Evolutionary conservation across 345 rosid species (phyloP), one percentile per base, ranked within the genome.

Genomic region (Schrenkiella parvula): DNA sequence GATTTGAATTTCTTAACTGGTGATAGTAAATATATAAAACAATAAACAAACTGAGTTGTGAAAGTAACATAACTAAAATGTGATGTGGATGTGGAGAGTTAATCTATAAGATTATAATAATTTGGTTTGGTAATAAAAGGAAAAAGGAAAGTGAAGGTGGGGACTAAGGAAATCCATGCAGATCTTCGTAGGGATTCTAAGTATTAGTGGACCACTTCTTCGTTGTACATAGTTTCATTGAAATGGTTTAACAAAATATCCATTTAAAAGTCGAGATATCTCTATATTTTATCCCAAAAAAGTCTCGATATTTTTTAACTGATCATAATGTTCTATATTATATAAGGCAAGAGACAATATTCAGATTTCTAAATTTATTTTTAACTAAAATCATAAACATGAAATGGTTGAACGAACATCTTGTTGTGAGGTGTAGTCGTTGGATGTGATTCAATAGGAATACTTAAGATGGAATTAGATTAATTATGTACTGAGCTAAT

Each of bases 121-220:
- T 61, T 53, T 44, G 28, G 74, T 52, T 68, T 43, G 64, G 48
- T 68, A 43, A 61, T 53, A 75, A 61, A 61, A 69, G 79, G 59
- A 31, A 70, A 63, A 70, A 53, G 53, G 64, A 69, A 54, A 63
- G 53, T 46, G 70, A 70, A 28, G 23, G 79, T 76, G 79, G 79
- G 79, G 75, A 26, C 70, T 43, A 10, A 34, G 58, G 37, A 69
- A 62, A 76, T 69, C 55, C 70, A 62, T 76, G 70, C 53, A 76
- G 46, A 76, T 76, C 75, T 62, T 76, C 71, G 70, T 46, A 76
- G 37, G 67, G 75, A 63, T 62, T 76, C 32, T 46, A 62, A 62
- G 37, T 54, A 7, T 2, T 2, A 55, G 52, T 54, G 79, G 75
- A 76, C 79, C 79, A 69, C 57, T 75, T 58, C 46, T 48, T 60